A percentile compares a stretch with the other conserved stretches of the same genome.
Evolutionary conservation across 129 eudicot species (phyloP).

Genomic region (Daucus carota): DNA sequence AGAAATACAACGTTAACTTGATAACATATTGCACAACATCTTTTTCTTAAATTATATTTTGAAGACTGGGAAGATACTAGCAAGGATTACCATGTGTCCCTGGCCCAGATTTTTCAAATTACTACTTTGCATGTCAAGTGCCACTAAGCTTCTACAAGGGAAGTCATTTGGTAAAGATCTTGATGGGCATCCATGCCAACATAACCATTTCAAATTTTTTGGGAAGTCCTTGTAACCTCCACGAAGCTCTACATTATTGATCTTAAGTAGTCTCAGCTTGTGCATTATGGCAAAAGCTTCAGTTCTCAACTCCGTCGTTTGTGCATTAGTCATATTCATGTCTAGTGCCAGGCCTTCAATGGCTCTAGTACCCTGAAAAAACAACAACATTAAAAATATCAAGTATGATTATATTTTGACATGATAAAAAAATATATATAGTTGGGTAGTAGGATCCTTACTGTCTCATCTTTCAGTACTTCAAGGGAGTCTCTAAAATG

Average conservation of each 20-base stretch:
- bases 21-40: not conserved
- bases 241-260: constrained; percentile 17
- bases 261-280: constrained; percentile 17
- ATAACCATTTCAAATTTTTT: constrained; percentile 25
- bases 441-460: constrained; percentile 5
- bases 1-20: not conserved
- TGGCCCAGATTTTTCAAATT: not conserved
- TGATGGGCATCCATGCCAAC: constrained; percentile 37
- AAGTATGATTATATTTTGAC: not conserved
- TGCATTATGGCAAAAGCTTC: constrained; percentile 23
- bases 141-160: not conserved
- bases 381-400: not conserved
- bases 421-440: too few species aligned
- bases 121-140: constrained; percentile 7
- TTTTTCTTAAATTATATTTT: not conserved
- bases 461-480: constrained; percentile 22
- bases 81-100: not conserved
- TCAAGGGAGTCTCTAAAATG: constrained; percentile 14
- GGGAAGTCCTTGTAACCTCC: constrained; percentile 23
- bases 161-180: not conserved
- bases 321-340: constrained; percentile 7
- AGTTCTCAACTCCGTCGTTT: not conserved
- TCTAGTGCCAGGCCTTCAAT: constrained; percentile 27
- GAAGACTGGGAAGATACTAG: too few species aligned
- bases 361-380: constrained; percentile 20